Conservation (phyloP, 1,284 basidiomycete genomes). For the Prillingera fragicola region DNA sequence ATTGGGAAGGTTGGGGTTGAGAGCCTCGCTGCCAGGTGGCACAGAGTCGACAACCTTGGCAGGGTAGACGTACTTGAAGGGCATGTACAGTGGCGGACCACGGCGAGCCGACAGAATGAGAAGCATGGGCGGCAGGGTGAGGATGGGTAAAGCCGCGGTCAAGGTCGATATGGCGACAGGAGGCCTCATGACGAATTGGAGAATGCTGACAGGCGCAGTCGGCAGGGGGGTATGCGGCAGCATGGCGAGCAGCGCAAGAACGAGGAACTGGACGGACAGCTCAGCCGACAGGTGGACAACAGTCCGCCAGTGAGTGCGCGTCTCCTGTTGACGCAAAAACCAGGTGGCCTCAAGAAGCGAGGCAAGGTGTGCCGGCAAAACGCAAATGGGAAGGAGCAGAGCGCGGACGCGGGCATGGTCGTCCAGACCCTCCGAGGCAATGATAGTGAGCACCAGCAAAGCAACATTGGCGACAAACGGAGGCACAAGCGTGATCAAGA, state of each 20-base stretch:
- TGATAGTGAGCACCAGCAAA: constrained; percentile 33
- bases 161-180: constrained; percentile 18
- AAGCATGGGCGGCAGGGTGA: constrained; percentile 54
- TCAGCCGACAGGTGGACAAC: constrained; percentile 63
- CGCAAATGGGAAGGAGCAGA: constrained; percentile 48
- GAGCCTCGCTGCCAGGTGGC: constrained; percentile 20
- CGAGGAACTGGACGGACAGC: constrained; percentile 54
- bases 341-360: constrained; percentile 54
- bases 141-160: constrained; percentile 40
- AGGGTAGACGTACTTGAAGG: constrained; percentile 65
- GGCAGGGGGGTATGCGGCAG: constrained; percentile 41
- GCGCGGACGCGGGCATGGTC: constrained; percentile 16
- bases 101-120: constrained; percentile 59
- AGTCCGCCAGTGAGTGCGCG: constrained; percentile 56
- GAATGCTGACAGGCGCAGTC: constrained; percentile 5
- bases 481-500: constrained; percentile 33
- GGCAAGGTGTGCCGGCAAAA: constrained; percentile 60
- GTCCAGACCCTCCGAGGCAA: constrained; percentile 29
- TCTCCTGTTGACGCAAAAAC: constrained; percentile 55
- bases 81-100: constrained; percentile 68
- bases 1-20: constrained; percentile 37
- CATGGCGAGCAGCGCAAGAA: constrained; percentile 45
- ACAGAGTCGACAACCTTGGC: constrained; percentile 54
- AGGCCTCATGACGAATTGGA: too few species aligned
- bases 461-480: constrained; percentile 29